phyloP scores from a whole-genome alignment of 2,329 filamentous ascomycete species.

The Elsinoe australis region DNA sequence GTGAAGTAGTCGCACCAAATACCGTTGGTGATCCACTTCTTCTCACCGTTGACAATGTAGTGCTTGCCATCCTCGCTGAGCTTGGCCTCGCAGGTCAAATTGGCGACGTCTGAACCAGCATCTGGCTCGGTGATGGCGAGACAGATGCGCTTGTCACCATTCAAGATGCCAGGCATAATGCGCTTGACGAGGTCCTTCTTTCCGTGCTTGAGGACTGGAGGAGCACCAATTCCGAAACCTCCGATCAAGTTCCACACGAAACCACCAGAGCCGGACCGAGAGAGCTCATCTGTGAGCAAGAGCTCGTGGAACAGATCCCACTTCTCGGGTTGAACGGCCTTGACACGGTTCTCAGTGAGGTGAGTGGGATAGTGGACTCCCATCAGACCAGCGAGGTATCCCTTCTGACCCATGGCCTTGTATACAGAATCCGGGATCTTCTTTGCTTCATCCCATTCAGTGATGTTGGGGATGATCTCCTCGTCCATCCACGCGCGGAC shows the following conservation, averaged over 20 bases:
- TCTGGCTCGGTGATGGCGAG: slow-evolving; percentile 94
- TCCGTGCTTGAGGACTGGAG: slow-evolving; percentile 86
- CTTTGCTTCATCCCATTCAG: slow-evolving; percentile 95
- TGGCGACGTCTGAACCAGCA: slow-evolving; percentile 90
- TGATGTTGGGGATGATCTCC: slow-evolving; percentile 83
- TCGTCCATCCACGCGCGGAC: slow-evolving; percentile 85
- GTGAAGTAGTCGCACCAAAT: slow-evolving; percentile 93
- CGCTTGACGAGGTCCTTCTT: slow-evolving; percentile 76
- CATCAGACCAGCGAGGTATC: slow-evolving; percentile 86
- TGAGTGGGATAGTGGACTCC: slow-evolving; percentile 74
- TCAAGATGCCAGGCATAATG: slow-evolving; percentile 79
- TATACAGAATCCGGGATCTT: slow-evolving; percentile 82
- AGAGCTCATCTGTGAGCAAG: slow-evolving; percentile 89
- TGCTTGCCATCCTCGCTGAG: slow-evolving; percentile 92
- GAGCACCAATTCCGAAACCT: slow-evolving; percentile 91
- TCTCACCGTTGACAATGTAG: slow-evolving; percentile 98
- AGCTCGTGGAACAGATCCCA: slow-evolving; percentile 99
- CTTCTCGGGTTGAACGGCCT: slow-evolving; percentile 73
- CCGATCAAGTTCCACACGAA: slow-evolving; percentile 96
- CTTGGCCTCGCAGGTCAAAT: slow-evolving; percentile 91
- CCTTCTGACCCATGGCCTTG: slow-evolving; percentile 87
- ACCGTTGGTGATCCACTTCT: slow-evolving; percentile 99
- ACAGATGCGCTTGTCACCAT: slow-evolving; percentile 94
- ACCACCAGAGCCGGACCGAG: slow-evolving; percentile 78
- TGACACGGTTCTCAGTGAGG: slow-evolving; percentile 62